A percentile compares a stretch with the other conserved stretches of the same genome.
Evolutionary conservation across 2,329 filamentous ascomycete species (phyloP).

Genomic region (Diaporthe helianthi): DNA sequence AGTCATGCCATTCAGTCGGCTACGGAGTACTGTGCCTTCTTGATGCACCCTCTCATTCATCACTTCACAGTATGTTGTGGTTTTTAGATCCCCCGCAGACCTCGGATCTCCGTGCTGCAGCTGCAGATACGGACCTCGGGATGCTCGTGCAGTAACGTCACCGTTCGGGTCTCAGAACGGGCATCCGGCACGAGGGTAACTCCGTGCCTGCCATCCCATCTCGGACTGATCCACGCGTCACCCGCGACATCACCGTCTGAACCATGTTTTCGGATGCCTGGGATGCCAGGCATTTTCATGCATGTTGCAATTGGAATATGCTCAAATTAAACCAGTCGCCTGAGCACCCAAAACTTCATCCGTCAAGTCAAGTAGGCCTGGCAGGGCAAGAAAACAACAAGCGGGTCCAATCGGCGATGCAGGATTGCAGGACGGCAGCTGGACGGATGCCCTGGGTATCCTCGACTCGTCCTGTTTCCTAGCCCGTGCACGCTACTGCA

Average conservation of each 20-base stretch:
- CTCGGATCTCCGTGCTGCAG: background rate
- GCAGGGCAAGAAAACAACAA: background rate
- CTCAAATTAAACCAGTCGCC: background rate
- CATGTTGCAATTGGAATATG: background rate
- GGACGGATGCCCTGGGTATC: background rate
- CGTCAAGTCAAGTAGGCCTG: background rate
- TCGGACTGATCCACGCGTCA: slow-evolving; percentile 1
- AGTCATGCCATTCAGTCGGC: no score
- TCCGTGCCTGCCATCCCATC: slow-evolving; percentile 17
- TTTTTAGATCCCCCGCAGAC: no score
- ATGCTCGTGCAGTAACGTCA: background rate
- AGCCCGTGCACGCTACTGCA: slow-evolving; percentile 25
- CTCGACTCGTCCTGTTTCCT: slow-evolving; percentile 7
- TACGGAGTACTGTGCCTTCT: background rate
- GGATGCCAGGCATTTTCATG: background rate
- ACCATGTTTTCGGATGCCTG: slow-evolving; percentile 3
- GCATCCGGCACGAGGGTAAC: background rate
- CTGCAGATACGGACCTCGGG: background rate
- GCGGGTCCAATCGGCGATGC: slow-evolving; percentile 2
- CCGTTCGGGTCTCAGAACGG: background rate
- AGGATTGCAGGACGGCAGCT: slow-evolving; percentile 4
- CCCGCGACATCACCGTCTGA: slow-evolving; percentile 23
- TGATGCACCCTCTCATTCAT: slow-evolving; percentile 1
- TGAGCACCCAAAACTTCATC: slow-evolving; percentile 3
- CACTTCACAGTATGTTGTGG: background rate